Evolutionary conservation across 257 asterid species (phyloP).

Genomic region (Solanum pennellii): DNA sequence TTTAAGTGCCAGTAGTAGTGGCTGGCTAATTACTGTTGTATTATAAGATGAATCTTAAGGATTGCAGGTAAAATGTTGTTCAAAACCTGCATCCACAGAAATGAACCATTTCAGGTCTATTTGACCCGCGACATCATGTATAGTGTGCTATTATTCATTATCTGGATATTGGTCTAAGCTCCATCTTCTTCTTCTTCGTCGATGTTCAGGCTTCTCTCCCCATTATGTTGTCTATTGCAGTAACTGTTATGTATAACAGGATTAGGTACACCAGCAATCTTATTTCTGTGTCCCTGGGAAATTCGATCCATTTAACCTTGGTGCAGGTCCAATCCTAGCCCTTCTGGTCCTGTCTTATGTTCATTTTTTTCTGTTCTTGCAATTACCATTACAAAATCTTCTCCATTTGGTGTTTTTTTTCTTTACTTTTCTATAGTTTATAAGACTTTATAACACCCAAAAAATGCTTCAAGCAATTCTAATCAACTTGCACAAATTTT

Average conservation of each 20-base stretch:
- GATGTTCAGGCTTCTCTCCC: background rate
- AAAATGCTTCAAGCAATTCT: too few relatives aligned
- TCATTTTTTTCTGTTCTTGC: background rate
- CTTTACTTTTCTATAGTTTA: background rate
- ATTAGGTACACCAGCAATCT: background rate
- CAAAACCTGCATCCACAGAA: conserved; percentile 1
- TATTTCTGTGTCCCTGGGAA: background rate
- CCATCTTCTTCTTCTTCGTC: background rate
- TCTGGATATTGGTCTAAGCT: background rate
- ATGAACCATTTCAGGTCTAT: background rate
- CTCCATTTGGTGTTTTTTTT: background rate
- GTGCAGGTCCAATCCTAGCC: background rate
- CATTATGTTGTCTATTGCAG: background rate
- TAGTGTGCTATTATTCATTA: background rate
- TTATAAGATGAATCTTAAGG: background rate
- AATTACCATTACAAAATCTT: background rate
- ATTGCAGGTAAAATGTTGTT: background rate
- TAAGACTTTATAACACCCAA: background rate
- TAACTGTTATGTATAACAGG: background rate
- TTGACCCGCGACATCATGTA: background rate
- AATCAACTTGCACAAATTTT: too few relatives aligned
- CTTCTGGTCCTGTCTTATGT: background rate
- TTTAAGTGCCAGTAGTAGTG: background rate
- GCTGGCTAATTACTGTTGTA: conserved; percentile 1
- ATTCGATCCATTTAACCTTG: background rate